Conservation (phyloP, 1,284 basidiomycete species). For the Ganoderma leucocontextum region DNA sequence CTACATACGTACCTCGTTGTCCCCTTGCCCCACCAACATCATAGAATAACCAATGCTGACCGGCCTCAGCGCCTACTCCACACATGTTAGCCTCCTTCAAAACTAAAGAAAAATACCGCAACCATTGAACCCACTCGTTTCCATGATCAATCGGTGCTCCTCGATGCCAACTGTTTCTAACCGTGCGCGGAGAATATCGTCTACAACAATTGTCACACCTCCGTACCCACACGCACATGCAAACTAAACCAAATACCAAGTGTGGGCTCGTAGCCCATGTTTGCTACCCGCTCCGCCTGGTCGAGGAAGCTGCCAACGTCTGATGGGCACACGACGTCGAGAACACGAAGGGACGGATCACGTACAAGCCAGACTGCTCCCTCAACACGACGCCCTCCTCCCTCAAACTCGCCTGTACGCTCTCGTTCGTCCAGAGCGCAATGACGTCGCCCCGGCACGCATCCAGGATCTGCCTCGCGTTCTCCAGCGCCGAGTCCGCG, state of each 20-base stretch:
- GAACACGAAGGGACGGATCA: constrained; percentile 25
- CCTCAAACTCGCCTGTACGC: constrained; percentile 51
- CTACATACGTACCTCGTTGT: constrained; percentile 54
- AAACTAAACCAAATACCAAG: constrained; percentile 45
- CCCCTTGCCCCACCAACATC: constrained; percentile 64
- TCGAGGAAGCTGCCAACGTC: constrained; percentile 58
- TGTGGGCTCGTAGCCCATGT: constrained; percentile 58
- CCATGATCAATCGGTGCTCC: constrained; percentile 62
- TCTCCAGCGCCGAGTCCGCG: constrained; percentile 45
- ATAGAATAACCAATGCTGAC: constrained; percentile 64
- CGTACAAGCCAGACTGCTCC: constrained; percentile 70
- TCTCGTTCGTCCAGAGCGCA: constrained; percentile 55
- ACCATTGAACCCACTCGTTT: constrained; percentile 44
- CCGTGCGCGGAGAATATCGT: constrained; percentile 67
- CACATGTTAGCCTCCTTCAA: not conserved
- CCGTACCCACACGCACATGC: constrained; percentile 15
- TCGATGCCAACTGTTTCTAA: constrained; percentile 68
- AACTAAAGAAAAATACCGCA: not conserved
- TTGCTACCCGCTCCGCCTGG: constrained; percentile 57
- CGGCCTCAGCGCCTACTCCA: constrained; percentile 43
- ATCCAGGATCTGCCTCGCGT: constrained; percentile 56
- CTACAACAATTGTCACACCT: constrained; percentile 40
- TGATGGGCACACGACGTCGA: not conserved
- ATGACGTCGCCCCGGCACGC: constrained; percentile 62
- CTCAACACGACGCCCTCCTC: constrained; percentile 54